Base-by-base conservation (phyloP, 1,284 basidiomycete genomes). In the Salmacisia buchloeana region DNA sequence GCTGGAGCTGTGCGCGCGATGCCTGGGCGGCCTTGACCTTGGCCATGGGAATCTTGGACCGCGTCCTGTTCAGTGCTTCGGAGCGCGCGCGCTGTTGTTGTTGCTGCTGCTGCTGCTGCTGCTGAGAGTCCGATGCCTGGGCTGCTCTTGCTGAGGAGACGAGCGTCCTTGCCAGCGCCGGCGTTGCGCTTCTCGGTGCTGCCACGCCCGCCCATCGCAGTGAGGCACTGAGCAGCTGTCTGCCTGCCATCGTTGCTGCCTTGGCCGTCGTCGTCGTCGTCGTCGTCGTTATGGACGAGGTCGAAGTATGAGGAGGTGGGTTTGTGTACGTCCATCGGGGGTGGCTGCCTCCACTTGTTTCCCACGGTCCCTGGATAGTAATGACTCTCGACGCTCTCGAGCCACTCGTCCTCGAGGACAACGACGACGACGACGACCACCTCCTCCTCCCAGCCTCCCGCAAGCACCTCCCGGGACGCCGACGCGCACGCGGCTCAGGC, bases 1-100 rank as follows among this genome's bases (percentile, higher is more conserved):
- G 18, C 10, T 12, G n/a, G 45, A 57, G 34, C 33, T n/a, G 34
- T 1, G 34, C 34, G 6, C 54, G 9, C 6, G 54, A 21, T 21
- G 54, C 54, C 6, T 36, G 54, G 1, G 54, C 54, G 15, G 54
- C 54, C 25, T 57, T 57, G 15, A 31, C 34, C n/a, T 57, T 57
- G 23, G 54, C 29, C 15, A 29, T 21, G 15, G 54, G 54, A 2
- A 57, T 34, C 33, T 57, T 57, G 9, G 33, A 38, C 15, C 54
- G 9, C 15, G 54, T 57, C 6, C 54, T 5, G 29, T 18, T 38
- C 25, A 52, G 29, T 27, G 46, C 46, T 52, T 52, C 23, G 13
- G 46, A 52, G 23, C 25, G 23, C 5, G 46, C 46, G 23, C 23
- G 46, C 18, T 25, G 46, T 52, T 52, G 46, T 9, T 52, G 46